These are phyloP conservation scores for Schwanniomyces pseudopolymorphus DNA, from an alignment of 805 yeast species.

Conservation along the genomic window DNA sequence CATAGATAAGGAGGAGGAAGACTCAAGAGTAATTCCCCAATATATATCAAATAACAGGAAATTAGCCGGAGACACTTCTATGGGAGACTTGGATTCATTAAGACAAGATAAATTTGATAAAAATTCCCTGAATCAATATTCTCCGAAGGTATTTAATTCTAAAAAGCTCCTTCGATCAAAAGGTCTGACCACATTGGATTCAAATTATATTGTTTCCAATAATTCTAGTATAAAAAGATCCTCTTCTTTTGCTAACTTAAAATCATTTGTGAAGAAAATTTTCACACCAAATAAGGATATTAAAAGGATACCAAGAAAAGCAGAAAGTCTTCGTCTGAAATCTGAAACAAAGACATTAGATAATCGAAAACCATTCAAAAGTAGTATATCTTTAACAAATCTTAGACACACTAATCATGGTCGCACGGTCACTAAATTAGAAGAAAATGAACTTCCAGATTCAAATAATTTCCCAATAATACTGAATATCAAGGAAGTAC, in stretches of 20 bases:
- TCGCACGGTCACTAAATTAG: background rate
- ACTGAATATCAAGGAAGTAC: background rate
- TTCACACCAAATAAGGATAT: background rate
- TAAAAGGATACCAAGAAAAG: background rate
- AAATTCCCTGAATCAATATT: background rate
- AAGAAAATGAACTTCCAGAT: background rate
- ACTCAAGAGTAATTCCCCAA: background rate
- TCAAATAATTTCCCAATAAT: background rate
- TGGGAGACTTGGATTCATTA: no score
- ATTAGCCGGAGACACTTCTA: no score
- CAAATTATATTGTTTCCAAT: background rate
- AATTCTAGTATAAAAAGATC: conserved; percentile 27
- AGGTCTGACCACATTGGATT: background rate
- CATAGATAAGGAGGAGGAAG: no score
- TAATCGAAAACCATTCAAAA: background rate
- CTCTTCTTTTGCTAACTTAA: conserved; percentile 24
- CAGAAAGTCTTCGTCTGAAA: background rate
- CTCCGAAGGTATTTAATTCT: background rate
- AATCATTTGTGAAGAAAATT: conserved; percentile 15
- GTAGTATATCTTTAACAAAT: background rate
- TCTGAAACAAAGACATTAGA: background rate
- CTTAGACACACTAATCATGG: background rate
- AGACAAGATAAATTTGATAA: background rate
- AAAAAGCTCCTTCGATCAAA: background rate
- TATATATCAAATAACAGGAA: background rate